These are phyloP conservation scores for Lactarius quietus DNA, from an alignment of 768 basidiomycete genomes.

Conservation along the genomic window DNA sequence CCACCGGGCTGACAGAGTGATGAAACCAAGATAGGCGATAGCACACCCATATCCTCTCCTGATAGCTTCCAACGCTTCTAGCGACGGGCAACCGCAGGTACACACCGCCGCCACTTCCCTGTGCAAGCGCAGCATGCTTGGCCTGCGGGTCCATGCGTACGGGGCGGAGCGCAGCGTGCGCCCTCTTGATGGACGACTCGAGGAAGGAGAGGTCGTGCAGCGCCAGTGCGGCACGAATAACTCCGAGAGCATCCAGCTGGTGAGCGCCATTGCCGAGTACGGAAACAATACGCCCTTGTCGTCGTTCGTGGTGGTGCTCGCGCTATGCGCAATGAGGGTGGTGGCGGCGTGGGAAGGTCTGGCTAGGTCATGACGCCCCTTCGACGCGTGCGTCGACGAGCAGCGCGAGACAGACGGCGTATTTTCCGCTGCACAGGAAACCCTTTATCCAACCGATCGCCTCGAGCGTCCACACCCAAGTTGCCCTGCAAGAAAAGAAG, in stretches of 20 bases:
- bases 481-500: background rate
- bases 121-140: constrained; percentile 83
- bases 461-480: constrained; percentile 42
- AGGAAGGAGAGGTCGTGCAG: constrained; percentile 61
- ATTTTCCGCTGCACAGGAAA: constrained; percentile 58
- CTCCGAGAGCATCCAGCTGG: constrained; percentile 43
- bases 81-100: constrained; percentile 81
- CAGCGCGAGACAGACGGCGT: constrained; percentile 57
- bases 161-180: constrained; percentile 85
- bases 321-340: constrained; percentile 30
- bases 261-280: constrained; percentile 83
- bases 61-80: too few relatives aligned
- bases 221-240: constrained; percentile 51
- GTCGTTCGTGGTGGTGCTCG: too few relatives aligned
- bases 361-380: constrained; percentile 71
- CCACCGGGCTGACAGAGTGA: too few relatives aligned
- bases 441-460: constrained; percentile 60
- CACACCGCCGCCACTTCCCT: constrained; percentile 73
- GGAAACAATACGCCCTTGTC: constrained; percentile 77
- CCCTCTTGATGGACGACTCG: constrained; percentile 82
- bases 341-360: constrained; percentile 65
- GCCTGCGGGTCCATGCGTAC: constrained; percentile 96
- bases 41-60: too few relatives aligned
- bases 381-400: constrained; percentile 49
- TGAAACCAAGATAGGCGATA: too few relatives aligned